Evolutionary conservation across 2,329 filamentous ascomycete species (phyloP).

Genomic region (Epichloe amarillans): DNA sequence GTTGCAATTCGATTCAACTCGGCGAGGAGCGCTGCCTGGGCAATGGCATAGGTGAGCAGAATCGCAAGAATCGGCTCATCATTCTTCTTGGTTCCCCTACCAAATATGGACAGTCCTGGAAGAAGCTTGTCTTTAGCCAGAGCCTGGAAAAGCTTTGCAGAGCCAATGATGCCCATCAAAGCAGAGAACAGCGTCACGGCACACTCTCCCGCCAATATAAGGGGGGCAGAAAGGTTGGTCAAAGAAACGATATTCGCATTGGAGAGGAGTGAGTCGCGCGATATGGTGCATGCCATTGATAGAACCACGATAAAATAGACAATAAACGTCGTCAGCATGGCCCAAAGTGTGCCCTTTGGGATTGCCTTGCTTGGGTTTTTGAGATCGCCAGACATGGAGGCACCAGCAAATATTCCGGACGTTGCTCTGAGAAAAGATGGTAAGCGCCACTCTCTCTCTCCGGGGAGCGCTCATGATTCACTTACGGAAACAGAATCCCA

Average conservation of each 20-base stretch:
- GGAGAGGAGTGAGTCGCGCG: conserved; percentile 56
- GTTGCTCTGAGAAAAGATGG: conserved; percentile 24
- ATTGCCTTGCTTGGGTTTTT: conserved; percentile 74
- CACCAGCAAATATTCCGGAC: conserved; percentile 52
- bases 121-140: conserved; percentile 67
- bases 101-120: conserved; percentile 62
- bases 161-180: conserved; percentile 75
- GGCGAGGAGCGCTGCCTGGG: conserved; percentile 68
- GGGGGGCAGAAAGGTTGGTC: conserved; percentile 60
- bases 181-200: conserved; percentile 75
- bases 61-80: conserved; percentile 72
- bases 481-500: conserved; percentile 65
- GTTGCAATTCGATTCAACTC: conserved; percentile 83
- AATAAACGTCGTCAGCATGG: conserved; percentile 61
- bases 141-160: conserved; percentile 73
- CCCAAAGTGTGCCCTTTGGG: conserved; percentile 69
- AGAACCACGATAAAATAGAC: conserved; percentile 66
- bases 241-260: conserved; percentile 72
- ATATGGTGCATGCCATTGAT: conserved; percentile 64
- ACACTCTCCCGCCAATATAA: conserved; percentile 72
- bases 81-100: conserved; percentile 53
- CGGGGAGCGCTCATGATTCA: not conserved
- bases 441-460: conserved; percentile 13
- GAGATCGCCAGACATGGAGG: conserved; percentile 82
- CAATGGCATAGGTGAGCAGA: conserved; percentile 58